phyloP scores from a whole-genome alignment of 805 yeast species.

The Wickerhamomyces mucosus region DNA sequence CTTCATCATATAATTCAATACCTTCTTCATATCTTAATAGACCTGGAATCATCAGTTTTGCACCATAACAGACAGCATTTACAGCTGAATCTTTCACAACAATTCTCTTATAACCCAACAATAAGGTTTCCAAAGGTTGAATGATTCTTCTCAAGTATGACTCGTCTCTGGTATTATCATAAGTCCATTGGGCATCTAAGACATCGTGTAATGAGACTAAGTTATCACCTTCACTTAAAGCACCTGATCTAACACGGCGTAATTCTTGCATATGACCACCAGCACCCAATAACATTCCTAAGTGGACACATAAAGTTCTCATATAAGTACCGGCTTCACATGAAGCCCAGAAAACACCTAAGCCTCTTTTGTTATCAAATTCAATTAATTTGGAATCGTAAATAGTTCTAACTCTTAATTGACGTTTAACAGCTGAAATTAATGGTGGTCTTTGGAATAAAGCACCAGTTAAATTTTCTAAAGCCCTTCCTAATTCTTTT shows the following conservation, averaged over 20 bases:
- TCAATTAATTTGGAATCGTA: slow-evolving; percentile 93
- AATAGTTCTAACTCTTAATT: slow-evolving; percentile 94
- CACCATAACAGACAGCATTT: slow-evolving; percentile 97
- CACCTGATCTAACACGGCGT: slow-evolving; percentile 98
- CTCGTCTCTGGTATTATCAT: slow-evolving; percentile 96
- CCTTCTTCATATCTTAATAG: slow-evolving; percentile 95
- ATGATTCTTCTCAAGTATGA: slow-evolving; percentile 87
- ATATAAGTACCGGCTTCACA: slow-evolving; percentile 99
- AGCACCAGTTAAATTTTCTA: slow-evolving; percentile 97
- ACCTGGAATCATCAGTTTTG: slow-evolving; percentile 98
- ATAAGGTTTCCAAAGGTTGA: slow-evolving; percentile 88
- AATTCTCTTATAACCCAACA: slow-evolving; percentile 92
- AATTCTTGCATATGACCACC: slow-evolving; percentile 99
- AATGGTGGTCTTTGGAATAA: slow-evolving; percentile 98
- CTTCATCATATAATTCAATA: slow-evolving; percentile 94
- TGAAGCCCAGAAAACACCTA: slow-evolving; percentile 98
- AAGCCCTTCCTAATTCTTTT: slow-evolving; percentile 75
- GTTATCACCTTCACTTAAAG: slow-evolving; percentile 80
- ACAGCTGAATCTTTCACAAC: slow-evolving; percentile 95
- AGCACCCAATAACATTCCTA: slow-evolving; percentile 96
- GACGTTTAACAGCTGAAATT: slow-evolving; percentile 98
- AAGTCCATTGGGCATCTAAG: slow-evolving; percentile 95
- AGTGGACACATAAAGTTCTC: slow-evolving; percentile 98
- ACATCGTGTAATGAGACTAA: slow-evolving; percentile 96
- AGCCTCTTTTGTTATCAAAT: slow-evolving; percentile 92